phyloP scores from a whole-genome alignment of 768 basidiomycete genomes.

The Hygrocybe coccinea region DNA sequence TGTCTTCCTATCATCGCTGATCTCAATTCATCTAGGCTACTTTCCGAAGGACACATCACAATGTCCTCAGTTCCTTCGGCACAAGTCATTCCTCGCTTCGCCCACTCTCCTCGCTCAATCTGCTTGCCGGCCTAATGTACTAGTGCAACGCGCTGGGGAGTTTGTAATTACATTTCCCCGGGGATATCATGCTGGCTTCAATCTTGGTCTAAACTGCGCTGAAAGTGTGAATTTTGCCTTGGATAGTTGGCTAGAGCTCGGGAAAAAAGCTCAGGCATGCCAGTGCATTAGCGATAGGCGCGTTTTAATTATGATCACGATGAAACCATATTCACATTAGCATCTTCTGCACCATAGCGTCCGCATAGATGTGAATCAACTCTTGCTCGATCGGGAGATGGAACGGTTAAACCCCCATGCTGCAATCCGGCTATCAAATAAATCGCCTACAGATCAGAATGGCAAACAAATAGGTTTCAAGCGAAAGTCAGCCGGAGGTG shows the following conservation, averaged over 20 bases:
- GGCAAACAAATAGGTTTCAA: constrained; percentile 42
- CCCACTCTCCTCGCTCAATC: constrained; percentile 76
- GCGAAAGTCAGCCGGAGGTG: constrained; percentile 37
- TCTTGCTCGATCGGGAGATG: constrained; percentile 61
- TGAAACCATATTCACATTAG: not conserved
- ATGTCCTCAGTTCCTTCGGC: constrained; percentile 92
- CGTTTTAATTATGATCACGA: not conserved
- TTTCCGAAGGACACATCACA: constrained; percentile 82
- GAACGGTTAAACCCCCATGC: constrained; percentile 32
- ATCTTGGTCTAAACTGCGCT: constrained; percentile 92
- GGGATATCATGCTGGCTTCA: constrained; percentile 97
- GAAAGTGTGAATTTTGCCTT: constrained; percentile 97
- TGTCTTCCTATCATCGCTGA: too few species aligned
- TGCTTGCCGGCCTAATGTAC: constrained; percentile 74
- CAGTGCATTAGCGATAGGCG: constrained; percentile 73
- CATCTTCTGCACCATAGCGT: constrained; percentile 49
- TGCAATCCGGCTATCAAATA: constrained; percentile 17
- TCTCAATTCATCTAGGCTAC: constrained; percentile 60
- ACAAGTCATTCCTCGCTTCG: constrained; percentile 93
- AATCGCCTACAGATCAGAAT: constrained; percentile 23
- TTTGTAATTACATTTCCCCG: constrained; percentile 94
- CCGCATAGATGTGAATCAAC: constrained; percentile 86
- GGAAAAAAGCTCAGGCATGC: constrained; percentile 73
- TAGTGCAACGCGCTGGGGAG: constrained; percentile 92
- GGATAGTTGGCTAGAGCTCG: constrained; percentile 89